Conservation (phyloP, 805 yeast species). For the Ogataea naganishii region DNA sequence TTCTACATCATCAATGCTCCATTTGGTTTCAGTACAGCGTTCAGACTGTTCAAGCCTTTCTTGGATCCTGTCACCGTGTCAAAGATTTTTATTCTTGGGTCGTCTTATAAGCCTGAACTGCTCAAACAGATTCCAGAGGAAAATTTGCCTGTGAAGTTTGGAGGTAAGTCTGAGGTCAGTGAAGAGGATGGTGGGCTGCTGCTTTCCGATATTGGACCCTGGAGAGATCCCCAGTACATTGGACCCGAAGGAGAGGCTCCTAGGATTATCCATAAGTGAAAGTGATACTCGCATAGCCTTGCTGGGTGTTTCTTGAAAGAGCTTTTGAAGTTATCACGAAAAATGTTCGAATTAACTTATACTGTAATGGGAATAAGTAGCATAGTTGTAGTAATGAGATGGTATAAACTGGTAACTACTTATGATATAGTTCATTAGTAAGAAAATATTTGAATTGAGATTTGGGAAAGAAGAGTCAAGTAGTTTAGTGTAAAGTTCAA, state of each 20-base stretch:
- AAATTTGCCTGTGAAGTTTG: conserved; percentile 86
- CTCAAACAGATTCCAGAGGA: conserved; percentile 89
- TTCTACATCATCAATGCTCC: conserved; percentile 95
- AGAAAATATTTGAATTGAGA: too few species aligned
- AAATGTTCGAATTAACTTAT: too few species aligned
- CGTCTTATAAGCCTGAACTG: conserved; percentile 70
- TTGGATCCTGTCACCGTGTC: conserved; percentile 96
- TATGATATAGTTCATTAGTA: too few species aligned
- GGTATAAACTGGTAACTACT: too few species aligned
- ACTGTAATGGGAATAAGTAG: background rate
- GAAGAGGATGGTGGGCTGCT: conserved; percentile 74
- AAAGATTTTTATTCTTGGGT: conserved; percentile 82
- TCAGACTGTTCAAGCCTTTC: conserved; percentile 84
- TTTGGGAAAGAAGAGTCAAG: too few species aligned
- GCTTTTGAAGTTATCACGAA: too few species aligned
- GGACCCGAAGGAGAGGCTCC: conserved; percentile 98
- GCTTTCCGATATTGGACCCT: conserved; percentile 90
- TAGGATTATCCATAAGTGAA: conserved; percentile 26
- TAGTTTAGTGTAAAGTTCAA: too few species aligned
- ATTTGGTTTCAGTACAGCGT: conserved; percentile 93
- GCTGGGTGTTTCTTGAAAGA: too few species aligned
- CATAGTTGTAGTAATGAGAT: conserved; percentile 1
- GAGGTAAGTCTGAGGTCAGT: conserved; percentile 65
- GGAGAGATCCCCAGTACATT: conserved; percentile 84
- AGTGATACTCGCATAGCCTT: background rate